Base-by-base conservation (phyloP, 805 yeast species). In the Candida railenensis region DNA sequence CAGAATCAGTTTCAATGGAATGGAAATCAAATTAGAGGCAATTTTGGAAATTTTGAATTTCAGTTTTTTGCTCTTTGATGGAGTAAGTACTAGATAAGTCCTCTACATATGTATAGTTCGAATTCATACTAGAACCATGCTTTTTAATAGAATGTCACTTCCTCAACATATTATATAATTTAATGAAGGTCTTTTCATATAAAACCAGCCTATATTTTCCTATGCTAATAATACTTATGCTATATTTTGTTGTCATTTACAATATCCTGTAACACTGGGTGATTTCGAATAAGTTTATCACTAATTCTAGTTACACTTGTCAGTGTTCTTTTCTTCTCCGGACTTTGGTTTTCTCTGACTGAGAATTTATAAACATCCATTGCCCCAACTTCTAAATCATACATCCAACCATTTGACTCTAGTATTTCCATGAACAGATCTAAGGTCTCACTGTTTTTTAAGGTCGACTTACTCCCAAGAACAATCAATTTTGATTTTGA, bases 401-500 rank as follows among this genome's bases (percentile, higher is more conserved):
- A 77, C 32, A 82, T 68, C 96, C 96, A 90, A 0, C 76, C 71
- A 45, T 78, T 76, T 3, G 65, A 55, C 38, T 77, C 73, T 11
- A 89, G 63, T 19, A 89, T 63, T 2, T 74, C 67, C 61, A 89
- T 73, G 53, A 90, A 86, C 11, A 77, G 78, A 43, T 76, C 74
- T 41, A 86, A 71, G 9, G 82, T 76, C 2, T 70, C 72, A 36
- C 77, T 76, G 21, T 67, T 69, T 22, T 69, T 63, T 52, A 89
- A 66, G 0, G 96, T 87, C 8, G 69, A 67, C 45, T 73, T 74
- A 1, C 96, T 88, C 0, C 99, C 99, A 33, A 94, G 68, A 15
- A 94, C 80, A 14, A 94, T 78, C 37, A 95, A 74, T 63, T 94
- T 94, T 18, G 86, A 77, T 59, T 81, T 83, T 0, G 99, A 92